A percentile compares a stretch with the other conserved stretches of the same genome.
Evolutionary conservation across 2,329 filamentous ascomycete species (phyloP).

Genomic region (Colletotrichum viniferum): DNA sequence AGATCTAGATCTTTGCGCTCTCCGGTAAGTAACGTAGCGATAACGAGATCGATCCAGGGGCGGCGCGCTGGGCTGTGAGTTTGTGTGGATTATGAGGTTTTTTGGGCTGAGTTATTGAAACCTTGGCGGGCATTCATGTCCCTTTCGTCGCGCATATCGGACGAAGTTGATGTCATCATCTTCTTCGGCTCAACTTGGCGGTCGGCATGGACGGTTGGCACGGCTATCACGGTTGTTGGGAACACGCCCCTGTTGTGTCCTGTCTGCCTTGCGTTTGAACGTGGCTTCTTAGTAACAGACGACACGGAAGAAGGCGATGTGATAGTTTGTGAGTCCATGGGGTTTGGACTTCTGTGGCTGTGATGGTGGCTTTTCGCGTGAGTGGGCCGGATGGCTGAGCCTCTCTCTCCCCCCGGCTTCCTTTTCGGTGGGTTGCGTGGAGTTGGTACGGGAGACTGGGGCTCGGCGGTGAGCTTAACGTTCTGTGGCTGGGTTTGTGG

Average conservation of each 20-base stretch:
- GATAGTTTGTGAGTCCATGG: background rate
- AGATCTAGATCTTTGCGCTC: background rate
- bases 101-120: background rate
- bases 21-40: background rate
- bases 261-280: background rate
- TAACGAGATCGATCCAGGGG: background rate
- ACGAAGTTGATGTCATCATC: background rate
- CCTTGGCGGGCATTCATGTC: background rate
- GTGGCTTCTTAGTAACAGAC: background rate
- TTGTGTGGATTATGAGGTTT: background rate
- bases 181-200: background rate
- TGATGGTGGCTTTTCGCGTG: background rate
- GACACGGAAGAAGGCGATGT: background rate
- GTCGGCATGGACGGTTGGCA: background rate
- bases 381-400: background rate
- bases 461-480: background rate
- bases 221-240: background rate
- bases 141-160: background rate
- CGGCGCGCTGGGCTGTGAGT: background rate
- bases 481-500: background rate
- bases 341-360: background rate
- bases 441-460: background rate
- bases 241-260: background rate
- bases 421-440: background rate
- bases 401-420: background rate